Percentiles rank a stretch among this genome's conserved stretches.
Evolutionary conservation across 1,284 basidiomycete genomes (phyloP).

Genomic region (Irpex sp.): DNA sequence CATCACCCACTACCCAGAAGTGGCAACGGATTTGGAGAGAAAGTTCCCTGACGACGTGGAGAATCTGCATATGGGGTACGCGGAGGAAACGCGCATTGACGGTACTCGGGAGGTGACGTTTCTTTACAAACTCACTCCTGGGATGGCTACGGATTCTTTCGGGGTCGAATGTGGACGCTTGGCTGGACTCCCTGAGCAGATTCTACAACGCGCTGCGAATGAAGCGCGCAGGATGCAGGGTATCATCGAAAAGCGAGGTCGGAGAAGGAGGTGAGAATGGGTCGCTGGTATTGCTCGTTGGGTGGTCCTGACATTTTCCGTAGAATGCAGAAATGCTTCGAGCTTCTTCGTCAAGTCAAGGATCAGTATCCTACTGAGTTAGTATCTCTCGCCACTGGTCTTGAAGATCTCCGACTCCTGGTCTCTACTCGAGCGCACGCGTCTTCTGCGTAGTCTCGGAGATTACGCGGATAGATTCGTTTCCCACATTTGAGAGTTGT

Average conservation of each 20-base stretch:
- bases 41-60: constrained; percentile 56
- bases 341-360: neutral
- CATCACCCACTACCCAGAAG: constrained; percentile 88
- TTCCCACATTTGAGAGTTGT: no score
- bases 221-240: constrained; percentile 54
- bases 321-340: neutral
- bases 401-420: neutral
- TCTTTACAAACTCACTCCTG: constrained; percentile 71
- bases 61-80: constrained; percentile 87
- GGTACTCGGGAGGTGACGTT: constrained; percentile 81
- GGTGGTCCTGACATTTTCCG: neutral
- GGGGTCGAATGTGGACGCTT: constrained; percentile 88
- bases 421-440: neutral
- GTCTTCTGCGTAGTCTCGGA: no score
- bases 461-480: no score
- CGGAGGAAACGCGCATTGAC: constrained; percentile 59
- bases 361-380: neutral
- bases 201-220: constrained; percentile 59
- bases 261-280: constrained; percentile 51
- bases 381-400: neutral
- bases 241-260: constrained; percentile 46
- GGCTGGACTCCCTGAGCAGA: constrained; percentile 70
- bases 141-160: constrained; percentile 80
- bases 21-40: constrained; percentile 56
- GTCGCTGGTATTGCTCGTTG: no score